Evolutionary conservation across 306 rosid genomes (phyloP).

Genomic region (Luffa acutangula): DNA sequence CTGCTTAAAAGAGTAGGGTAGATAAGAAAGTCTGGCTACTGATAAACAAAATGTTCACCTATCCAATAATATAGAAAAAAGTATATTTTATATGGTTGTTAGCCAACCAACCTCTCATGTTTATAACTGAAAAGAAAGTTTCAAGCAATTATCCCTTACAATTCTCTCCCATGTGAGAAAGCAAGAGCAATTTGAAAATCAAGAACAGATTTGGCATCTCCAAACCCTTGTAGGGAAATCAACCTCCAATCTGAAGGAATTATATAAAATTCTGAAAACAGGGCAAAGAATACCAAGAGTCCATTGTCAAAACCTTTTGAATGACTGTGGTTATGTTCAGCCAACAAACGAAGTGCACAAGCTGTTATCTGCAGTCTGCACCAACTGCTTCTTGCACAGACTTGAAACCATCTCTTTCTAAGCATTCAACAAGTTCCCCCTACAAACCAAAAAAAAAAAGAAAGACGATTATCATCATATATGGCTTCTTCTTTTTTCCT

Average conservation of each 20-base stretch:
- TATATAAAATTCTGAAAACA: background rate
- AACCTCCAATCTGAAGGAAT: background rate
- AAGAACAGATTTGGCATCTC: background rate
- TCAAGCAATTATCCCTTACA: background rate
- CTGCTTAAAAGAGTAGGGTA: no score
- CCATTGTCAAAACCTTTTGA: background rate
- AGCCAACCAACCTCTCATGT: background rate
- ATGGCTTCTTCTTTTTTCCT: background rate
- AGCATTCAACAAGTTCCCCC: constrained; percentile 75
- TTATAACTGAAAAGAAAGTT: background rate
- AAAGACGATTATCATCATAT: background rate
- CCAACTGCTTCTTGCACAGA: constrained; percentile 78
- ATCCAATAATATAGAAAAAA: background rate
- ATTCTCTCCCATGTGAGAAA: background rate
- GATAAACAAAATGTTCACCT: no score
- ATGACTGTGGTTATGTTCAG: background rate
- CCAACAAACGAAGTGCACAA: background rate
- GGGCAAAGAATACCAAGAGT: background rate
- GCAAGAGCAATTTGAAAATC: background rate
- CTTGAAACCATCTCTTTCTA: constrained; percentile 93
- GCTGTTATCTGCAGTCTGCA: constrained; percentile 52
- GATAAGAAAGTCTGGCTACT: no score
- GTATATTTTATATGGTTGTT: background rate
- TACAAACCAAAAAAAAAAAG: constrained; percentile 15
- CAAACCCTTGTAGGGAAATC: background rate